Conservation (phyloP, 2,329 filamentous ascomycete genomes). For the Apiospora saccharicola region DNA sequence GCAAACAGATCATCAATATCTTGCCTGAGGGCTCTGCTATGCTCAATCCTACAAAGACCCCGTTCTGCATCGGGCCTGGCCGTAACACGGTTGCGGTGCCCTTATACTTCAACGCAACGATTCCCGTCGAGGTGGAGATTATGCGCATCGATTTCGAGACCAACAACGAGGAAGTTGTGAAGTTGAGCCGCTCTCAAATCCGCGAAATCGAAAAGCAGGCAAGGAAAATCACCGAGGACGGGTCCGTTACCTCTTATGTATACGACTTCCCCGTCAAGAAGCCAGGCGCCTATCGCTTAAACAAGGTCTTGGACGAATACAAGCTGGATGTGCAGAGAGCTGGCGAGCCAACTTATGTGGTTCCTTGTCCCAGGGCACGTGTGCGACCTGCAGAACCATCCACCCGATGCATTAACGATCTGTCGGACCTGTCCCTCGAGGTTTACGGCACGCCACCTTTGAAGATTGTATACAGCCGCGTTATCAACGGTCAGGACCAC, state of each 20-base stretch:
- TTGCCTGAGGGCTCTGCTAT: slow-evolving; percentile 93
- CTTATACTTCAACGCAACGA: slow-evolving; percentile 92
- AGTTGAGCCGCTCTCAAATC: slow-evolving; percentile 76
- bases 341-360: slow-evolving; percentile 81
- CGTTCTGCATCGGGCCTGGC: slow-evolving; percentile 79
- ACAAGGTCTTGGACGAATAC: slow-evolving; percentile 88
- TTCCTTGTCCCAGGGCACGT: slow-evolving; percentile 81
- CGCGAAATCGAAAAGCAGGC: slow-evolving; percentile 75
- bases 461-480: slow-evolving; percentile 90
- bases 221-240: slow-evolving; percentile 70
- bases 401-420: slow-evolving; percentile 82
- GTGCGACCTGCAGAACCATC: slow-evolving; percentile 69
- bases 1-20: slow-evolving; percentile 97
- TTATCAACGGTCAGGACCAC: slow-evolving; percentile 82
- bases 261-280: slow-evolving; percentile 82
- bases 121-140: slow-evolving; percentile 88
- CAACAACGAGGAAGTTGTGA: slow-evolving; percentile 80
- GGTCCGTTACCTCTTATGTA: slow-evolving; percentile 65
- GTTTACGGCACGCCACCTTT: slow-evolving; percentile 90
- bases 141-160: slow-evolving; percentile 85
- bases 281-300: slow-evolving; percentile 84
- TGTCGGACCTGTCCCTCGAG: slow-evolving; percentile 84
- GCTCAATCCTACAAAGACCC: slow-evolving; percentile 80
- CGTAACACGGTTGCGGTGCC: slow-evolving; percentile 73
- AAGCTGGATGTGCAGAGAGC: slow-evolving; percentile 88